Base-by-base conservation (phyloP, 1,139 yeast genomes). In the Blastobotrys ciferrii region DNA sequence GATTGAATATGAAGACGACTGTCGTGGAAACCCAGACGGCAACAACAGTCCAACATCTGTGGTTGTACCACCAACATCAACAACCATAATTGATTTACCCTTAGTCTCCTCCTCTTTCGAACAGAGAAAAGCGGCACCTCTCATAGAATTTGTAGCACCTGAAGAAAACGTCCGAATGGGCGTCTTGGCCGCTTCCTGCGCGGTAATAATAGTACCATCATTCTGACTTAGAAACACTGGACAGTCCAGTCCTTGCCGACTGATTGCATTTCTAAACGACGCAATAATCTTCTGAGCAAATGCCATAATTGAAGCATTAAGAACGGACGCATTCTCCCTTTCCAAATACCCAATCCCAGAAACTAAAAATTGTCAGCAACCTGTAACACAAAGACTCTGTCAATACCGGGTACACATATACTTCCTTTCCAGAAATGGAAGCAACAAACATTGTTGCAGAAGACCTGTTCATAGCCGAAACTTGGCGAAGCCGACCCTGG, bases 141-240 rank as follows among this genome's bases (percentile, higher is more conserved):
- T 60, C 77, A 72, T 73, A 3, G 76, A 72, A 53, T 72, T 72
- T 6, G 76, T 72, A 0, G 76, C 72, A 31, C 76, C 76, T 3
- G 76, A 72, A 3, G 75, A 69, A 52, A 73, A 72, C 0, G 76
- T 72, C 46, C 69, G 58, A 32, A 72, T 71, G 7, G 77, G 76
- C 0, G 65, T 53, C 20, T 57, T 55, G 15, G 68, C 53, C 0
- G 75, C 75, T 32, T 67, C 73, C 12, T 58, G 49, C 6, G 66
- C 63, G 2, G 73, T 58, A 23, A 72, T 53, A 2, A 73, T 69
- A 3, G 76, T 73, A 4, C 76, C 76, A 52, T 72, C 76, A 50
- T 72, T 72, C 54, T 73, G 76, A 6, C 75, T 72, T 45, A 72
- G 54, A 15, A 71, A 56, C 1, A 72, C 59, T 1, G 74, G 73